Base-by-base conservation (phyloP, 2,329 filamentous ascomycete species). In the Cordyceps militaris region DNA sequence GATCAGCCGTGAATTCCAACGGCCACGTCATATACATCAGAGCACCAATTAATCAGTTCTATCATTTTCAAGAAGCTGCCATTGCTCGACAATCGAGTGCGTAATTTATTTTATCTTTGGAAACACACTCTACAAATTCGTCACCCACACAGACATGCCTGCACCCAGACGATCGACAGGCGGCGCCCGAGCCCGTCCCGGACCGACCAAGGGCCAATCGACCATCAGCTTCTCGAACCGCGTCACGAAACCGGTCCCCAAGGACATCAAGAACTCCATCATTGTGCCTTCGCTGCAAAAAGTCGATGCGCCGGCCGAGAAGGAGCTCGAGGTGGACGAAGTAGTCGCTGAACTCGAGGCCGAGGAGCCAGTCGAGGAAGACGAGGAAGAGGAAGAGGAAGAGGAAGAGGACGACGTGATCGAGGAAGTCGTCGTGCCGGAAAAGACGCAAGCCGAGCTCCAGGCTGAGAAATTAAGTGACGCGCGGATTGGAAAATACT, bases 401-500 rank as follows among this genome's bases (percentile, higher is more conserved):
- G 59, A 58, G 34, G 58, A 65, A n/a, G 60, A 62, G 6, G 59
- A 58, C 32, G 58, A 65, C n/a, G 61, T 61, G 0, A 65, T 70
- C 3, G 66, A 71, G 10, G 67, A 69, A 38, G 6, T 32, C 34
- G 64, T 64, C 23, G 65, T 60, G 26, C 65, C 65, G 2, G 66
- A 76, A 63, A 82, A 79, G 67, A 76, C 75, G 7, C 78, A 77
- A 59, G 73, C 70, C 6, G 80, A 88, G 64, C 64, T 78, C 24
- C 74, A 73, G 60, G 91, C 91, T 1, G 77, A 83, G 61, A 80
- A 83, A 63, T 73, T 95, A 43, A 82, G 81, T 8, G 80, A 88
- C 58, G 74, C 79, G 49, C 84, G 90, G 65, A 85, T 97, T 61
- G 81, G 81, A 64, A 79, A 77, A 66, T 97, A 96, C 70, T 97